Base-by-base conservation (phyloP, 2,329 filamentous ascomycete genomes). In the Phoma sp. region DNA sequence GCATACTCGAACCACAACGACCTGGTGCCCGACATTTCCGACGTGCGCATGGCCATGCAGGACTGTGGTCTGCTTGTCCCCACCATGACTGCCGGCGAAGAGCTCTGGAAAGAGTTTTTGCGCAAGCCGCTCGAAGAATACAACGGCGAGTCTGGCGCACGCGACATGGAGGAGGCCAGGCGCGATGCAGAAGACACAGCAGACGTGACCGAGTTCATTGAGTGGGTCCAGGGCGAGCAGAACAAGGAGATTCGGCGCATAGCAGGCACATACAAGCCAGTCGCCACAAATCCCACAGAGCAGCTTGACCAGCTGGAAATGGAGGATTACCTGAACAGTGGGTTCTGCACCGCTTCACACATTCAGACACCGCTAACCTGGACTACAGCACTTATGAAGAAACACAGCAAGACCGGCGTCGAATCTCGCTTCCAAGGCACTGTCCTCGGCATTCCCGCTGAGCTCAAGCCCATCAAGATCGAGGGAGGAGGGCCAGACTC, bases 401-500 rank as follows among this genome's bases (percentile, higher is more conserved):
- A 96, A 71, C 91, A 96, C 74, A 92, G 88, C 77, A 96, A 95
- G 67, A 90, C 89, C 0, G 91, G 90, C 59, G 92, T 96, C 68
- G 92, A 96, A 69, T 88, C 88, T 9, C 88, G 94, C 68, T 96
- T 92, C 74, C 86, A 89, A 63, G 92, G 91, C 27, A 96, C 94
- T 0, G 84, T 95, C 0, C 81, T 98, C 10, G 94, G 94, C 4
- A 88, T 88, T 62, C 81, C 83, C 39, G 84, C 83, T 43, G 91
- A 96, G 63, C 84, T 88, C 52, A 86, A 85, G 68, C 84, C 88
- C 7, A 79, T 96, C 25, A 81, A 88, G 46, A 88, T 96, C 46
- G 92, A 96, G 72, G 93, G 93, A 38, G 91, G 91, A 19, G 81
- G 85, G 31, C 83, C 83, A 6, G 83, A 85, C 45, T 90, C 83